phyloP scores from a whole-genome alignment of 495 filamentous ascomycete genomes.

The Penicillium arizonense region DNA sequence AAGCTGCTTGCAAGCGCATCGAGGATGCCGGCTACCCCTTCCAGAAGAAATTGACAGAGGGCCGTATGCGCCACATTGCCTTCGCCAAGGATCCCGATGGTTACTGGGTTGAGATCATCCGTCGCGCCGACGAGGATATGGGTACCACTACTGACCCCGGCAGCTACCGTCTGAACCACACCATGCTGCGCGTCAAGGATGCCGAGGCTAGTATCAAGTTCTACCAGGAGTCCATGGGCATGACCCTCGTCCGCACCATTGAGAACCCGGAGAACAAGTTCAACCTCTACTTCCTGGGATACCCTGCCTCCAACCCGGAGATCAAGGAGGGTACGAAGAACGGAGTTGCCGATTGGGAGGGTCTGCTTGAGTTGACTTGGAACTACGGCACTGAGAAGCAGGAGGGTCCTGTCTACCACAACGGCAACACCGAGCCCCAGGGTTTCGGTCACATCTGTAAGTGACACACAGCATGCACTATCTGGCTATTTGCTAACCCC shows the following conservation, averaged over 20 bases:
- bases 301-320: conserved; percentile 49
- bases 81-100: conserved; percentile 92
- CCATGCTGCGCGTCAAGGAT: conserved; percentile 95
- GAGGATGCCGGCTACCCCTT: conserved; percentile 89
- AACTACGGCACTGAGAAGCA: conserved; percentile 97
- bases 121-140: conserved; percentile 52
- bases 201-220: conserved; percentile 79
- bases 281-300: conserved; percentile 92
- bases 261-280: conserved; percentile 73
- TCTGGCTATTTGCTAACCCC: conserved; percentile 59
- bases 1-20: conserved; percentile 82
- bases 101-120: conserved; percentile 82
- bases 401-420: conserved; percentile 79
- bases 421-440: conserved; percentile 87
- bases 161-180: conserved; percentile 60
- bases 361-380: conserved; percentile 88
- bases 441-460: conserved; percentile 90
- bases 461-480: conserved; percentile 72
- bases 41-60: conserved; percentile 90
- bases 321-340: conserved; percentile 53
- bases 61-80: conserved; percentile 83
- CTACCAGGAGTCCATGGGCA: conserved; percentile 88
- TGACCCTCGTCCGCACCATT: conserved; percentile 70
- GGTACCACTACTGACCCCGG: conserved; percentile 48
- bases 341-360: conserved; percentile 67